Base-by-base conservation (phyloP, 208 protist genomes). In the Eutreptiella sp. region DNA sequence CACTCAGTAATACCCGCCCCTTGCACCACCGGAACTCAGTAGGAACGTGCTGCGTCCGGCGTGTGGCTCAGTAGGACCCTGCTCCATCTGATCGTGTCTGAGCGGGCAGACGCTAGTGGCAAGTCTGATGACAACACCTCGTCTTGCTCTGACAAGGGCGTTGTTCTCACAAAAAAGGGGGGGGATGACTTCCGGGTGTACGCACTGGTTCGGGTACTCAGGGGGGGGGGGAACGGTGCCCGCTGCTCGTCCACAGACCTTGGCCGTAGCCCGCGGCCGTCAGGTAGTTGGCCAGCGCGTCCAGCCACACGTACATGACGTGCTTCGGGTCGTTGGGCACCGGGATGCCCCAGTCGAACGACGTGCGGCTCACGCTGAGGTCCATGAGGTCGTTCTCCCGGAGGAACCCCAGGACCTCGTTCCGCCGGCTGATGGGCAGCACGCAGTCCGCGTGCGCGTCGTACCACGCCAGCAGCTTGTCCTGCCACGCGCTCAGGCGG, bases 261-360 rank as follows among this genome's bases (percentile, higher is more conserved):
- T 43, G 23, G 16, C 45, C 1, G 4, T 21, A 31, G 32, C 63
- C 73, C 39, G 84, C 58, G n/a, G 67, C 86, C 5, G 95, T 98
- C 36, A 98, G 81, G 76, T 99, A 99, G 76, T 98, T 99, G 35
- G 90, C 92, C 0, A 99, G 82, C 0, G 97, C 97, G 71, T 99
- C 97, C 0, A 99, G 83, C 97, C 97, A 99, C 14, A 99, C 97
- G 76, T 99, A 99, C 60, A 99, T 96, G 50, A 85, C 89, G 26
- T 89, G 75, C 43, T 81, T 52, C 1, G 52, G 26, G 63, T 97
- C 93, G 27, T 79, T 70, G 4, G 95, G 96, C n/a, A 97, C 90
- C 0, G 81, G 86, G 31, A 99, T 95, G 35, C 93, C 96, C 97
- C 97, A 99, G 48, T 83, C 55, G 38, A 82, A 77, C 38, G 72